Conservation (phyloP, 176 grass and related monocot species). For the Neostapfia colusana region DNA sequence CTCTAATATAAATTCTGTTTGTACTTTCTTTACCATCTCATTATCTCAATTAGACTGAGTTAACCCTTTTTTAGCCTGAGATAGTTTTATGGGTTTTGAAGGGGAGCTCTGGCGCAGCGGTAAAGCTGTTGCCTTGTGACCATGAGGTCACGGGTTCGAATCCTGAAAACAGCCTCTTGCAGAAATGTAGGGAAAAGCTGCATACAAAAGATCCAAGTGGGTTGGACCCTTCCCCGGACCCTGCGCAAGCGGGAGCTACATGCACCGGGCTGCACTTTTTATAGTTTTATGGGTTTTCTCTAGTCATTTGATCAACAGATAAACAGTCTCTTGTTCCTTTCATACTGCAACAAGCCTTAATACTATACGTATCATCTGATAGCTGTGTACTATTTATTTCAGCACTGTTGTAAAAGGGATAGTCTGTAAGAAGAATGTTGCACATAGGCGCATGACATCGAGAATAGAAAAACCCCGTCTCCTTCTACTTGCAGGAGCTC, state of each 20-base stretch:
- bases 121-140: too few relatives aligned
- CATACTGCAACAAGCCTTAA: conserved; percentile 24
- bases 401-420: conserved; percentile 91
- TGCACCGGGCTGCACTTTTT: too few relatives aligned
- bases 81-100: background rate
- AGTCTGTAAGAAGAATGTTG: conserved; percentile 97
- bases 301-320: background rate
- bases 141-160: too few relatives aligned
- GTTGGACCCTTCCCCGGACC: too few relatives aligned
- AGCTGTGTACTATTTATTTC: conserved; percentile 39
- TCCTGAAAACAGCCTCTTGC: too few relatives aligned
- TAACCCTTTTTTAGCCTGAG: background rate
- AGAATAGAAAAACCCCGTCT: conserved; percentile 84
- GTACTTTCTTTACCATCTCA: too few relatives aligned
- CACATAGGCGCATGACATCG: conserved; percentile 85
- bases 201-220: too few relatives aligned
- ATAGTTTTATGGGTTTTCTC: background rate
- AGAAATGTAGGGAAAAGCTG: too few relatives aligned
- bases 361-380: conserved; percentile 40
- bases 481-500: conserved; percentile 83
- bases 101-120: too few relatives aligned
- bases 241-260: too few relatives aligned
- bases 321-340: conserved; percentile 6
- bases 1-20: conserved; percentile 15
- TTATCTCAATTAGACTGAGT: too few relatives aligned